phyloP scores from a whole-genome alignment of 2,329 filamentous ascomycete genomes.

The Sporothrix inflata region DNA sequence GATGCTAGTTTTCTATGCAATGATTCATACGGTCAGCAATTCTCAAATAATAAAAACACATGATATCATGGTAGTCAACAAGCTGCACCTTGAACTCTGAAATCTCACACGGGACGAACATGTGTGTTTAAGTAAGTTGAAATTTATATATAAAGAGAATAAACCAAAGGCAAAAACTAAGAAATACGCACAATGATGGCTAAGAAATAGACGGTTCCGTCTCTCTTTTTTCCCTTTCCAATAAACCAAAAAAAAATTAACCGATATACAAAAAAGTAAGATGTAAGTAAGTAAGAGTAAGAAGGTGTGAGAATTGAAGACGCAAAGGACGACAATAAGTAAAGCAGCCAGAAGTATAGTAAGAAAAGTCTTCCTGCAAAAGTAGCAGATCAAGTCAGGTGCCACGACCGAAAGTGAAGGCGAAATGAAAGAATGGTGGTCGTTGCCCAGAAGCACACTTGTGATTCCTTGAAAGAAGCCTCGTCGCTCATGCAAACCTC shows the following conservation, averaged over 20 bases:
- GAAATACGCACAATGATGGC: background rate
- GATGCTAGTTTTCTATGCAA: too few relatives aligned
- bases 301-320: background rate
- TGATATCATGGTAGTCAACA: background rate
- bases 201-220: background rate
- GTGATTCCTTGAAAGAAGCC: background rate
- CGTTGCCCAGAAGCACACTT: background rate
- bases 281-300: background rate
- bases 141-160: background rate
- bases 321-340: background rate
- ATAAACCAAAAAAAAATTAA: constrained; percentile 2
- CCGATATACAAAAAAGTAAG: constrained; percentile 8
- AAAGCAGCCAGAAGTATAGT: background rate
- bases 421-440: background rate
- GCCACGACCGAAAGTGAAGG: background rate
- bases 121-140: background rate
- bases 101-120: background rate
- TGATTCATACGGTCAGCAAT: background rate
- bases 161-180: background rate
- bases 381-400: background rate
- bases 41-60: background rate
- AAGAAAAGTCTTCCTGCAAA: background rate
- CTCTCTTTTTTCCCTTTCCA: constrained; percentile 21
- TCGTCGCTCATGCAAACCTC: background rate
- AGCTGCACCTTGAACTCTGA: too few relatives aligned